A percentile compares a stretch with the other conserved stretches of the same genome.
phyloP scores from a whole-genome alignment of 495 filamentous ascomycete genomes.

The Podospora anserina region DNA sequence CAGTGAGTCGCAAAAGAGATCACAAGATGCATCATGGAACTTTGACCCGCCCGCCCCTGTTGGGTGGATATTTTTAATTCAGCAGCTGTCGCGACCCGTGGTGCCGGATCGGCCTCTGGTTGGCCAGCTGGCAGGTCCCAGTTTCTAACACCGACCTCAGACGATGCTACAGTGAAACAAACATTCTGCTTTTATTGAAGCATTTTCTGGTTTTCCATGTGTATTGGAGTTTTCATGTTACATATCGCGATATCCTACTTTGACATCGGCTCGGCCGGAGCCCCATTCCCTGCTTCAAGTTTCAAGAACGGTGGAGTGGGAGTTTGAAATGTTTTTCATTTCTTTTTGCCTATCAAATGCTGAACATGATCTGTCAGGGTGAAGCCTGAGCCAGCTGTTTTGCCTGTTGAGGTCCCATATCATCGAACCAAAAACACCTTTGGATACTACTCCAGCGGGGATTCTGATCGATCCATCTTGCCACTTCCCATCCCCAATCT shows the following conservation, averaged over 20 bases:
- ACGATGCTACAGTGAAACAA: not conserved
- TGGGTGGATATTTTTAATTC: not conserved
- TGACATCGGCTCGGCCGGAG: not conserved
- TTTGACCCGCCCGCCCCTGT: not conserved
- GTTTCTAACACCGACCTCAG: not conserved
- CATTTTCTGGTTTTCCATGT: no score
- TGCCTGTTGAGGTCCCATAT: not conserved
- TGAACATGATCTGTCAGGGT: not conserved
- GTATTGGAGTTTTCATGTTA: no score
- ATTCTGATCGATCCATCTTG: not conserved
- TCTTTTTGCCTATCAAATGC: slow-evolving; percentile 1
- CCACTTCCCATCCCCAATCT: not conserved
- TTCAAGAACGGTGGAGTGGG: not conserved
- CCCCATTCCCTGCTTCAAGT: not conserved
- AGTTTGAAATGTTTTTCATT: slow-evolving; percentile 5
- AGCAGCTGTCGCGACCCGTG: not conserved
- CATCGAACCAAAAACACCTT: not conserved
- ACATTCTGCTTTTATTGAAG: no score
- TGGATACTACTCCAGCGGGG: not conserved
- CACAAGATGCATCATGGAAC: not conserved
- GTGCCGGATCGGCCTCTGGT: not conserved
- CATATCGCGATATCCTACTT: no score
- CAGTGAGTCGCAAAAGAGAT: not conserved
- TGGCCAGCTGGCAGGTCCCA: not conserved
- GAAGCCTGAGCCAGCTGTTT: not conserved